These are phyloP conservation scores for Corymbia maculata DNA, from an alignment of 345 rosid species.

Conservation along the genomic window DNA sequence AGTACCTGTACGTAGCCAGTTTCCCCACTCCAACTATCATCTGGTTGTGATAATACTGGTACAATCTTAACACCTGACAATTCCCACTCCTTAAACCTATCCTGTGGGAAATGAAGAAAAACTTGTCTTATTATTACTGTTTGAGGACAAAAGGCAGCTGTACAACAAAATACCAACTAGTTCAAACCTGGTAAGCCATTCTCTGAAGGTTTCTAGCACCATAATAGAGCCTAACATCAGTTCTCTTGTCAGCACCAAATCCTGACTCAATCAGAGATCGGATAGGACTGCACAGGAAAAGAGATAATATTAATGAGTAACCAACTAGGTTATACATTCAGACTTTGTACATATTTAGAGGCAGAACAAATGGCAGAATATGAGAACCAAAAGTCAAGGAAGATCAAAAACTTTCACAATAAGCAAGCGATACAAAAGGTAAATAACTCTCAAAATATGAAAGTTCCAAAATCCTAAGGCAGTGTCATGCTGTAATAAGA, in stretches of 20 bases:
- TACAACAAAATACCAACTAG: background rate
- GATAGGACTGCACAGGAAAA: constrained; percentile 58
- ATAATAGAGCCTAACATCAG: constrained; percentile 83
- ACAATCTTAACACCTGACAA: constrained; percentile 72
- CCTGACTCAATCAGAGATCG: constrained; percentile 88
- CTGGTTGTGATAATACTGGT: constrained; percentile 89
- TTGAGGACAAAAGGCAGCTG: background rate
- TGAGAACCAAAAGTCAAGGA: background rate
- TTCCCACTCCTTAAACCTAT: constrained; percentile 89
- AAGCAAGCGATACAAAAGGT: background rate
- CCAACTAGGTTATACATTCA: too few relatives aligned
- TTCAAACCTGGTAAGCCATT: constrained; percentile 93
- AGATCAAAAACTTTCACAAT: background rate
- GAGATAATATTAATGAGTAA: background rate
- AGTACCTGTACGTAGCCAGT: constrained; percentile 90
- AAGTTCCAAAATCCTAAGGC: background rate
- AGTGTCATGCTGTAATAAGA: background rate
- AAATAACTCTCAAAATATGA: background rate
- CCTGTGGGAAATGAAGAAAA: constrained; percentile 29
- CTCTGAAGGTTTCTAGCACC: constrained; percentile 89
- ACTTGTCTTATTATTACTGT: background rate
- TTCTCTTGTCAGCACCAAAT: constrained; percentile 59
- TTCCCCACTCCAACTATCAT: constrained; percentile 76
- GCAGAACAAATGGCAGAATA: background rate
- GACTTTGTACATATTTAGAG: background rate